Base-by-base conservation (phyloP, 2,329 filamentous ascomycete genomes). In the Chaetoscypha palmicola region DNA sequence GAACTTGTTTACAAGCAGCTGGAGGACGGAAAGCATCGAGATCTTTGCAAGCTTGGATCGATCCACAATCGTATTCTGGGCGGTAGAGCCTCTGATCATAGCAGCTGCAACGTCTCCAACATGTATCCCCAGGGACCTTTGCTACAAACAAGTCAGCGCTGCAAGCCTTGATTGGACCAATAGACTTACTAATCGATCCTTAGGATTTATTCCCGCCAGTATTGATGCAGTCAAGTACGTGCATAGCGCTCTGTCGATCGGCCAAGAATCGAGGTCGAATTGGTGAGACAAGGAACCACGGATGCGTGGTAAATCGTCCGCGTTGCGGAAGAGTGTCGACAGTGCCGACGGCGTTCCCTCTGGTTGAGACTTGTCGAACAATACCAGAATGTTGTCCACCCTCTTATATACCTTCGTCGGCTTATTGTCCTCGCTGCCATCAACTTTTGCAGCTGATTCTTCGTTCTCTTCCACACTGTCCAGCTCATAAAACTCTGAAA, bases 1-100 rank as follows among this genome's bases (percentile, higher is more conserved):
- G 20, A 58, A 62, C 28, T 62, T 62, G 38, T 60, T 61, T 10
- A 62, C 45, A 0, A 60, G 35, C 3, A 62, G 41, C 31, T 61
- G 57, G 2, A 60, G 31, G 20, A 54, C 47, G 19, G 45, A 50
- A 3, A 60, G 38, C 38, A 59, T 56, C 9, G 54, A 49, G 2
- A 51, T 44, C 5, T 46, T 50, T n/a, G 46, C 44, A 14, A 49
- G 37, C 14, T 33, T 42, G 7, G 55, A 48, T 28, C 48, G 38
- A 2, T 47, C 21, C 2, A 34, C 4, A 7, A 7, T 28, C 12
- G 33, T 46, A 4, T 48, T 16, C 3, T 43, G 23, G 8, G 46
- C 48, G 23, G 54, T 42, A 0, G 52, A 48, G 35, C 55, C 55
- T 10, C 35, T 23, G 14, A 60, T 49, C 54, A 60, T 59, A 2